A percentile compares a stretch with the other conserved stretches of the same genome.
phyloP scores from a whole-genome alignment of 2,329 filamentous ascomycete species.

The Alternaria ethzedia region DNA sequence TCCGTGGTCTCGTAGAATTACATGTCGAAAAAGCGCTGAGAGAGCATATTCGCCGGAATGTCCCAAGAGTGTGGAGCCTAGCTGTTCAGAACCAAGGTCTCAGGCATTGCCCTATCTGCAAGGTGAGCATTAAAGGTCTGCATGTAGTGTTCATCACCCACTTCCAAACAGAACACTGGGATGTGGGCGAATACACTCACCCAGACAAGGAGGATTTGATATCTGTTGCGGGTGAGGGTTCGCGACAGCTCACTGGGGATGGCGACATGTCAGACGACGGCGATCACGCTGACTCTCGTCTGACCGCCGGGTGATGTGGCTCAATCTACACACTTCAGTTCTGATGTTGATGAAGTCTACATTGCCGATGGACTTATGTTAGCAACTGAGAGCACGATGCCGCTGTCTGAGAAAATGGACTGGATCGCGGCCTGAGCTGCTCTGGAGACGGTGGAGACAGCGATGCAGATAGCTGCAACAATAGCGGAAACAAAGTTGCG shows the following conservation, averaged over 20 bases:
- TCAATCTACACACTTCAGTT: accelerated
- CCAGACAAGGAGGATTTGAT: neutral
- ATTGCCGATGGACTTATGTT: neutral
- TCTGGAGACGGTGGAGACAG: neutral
- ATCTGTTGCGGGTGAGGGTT: accelerated
- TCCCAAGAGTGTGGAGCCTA: neutral
- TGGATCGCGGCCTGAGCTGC: neutral
- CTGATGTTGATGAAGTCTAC: accelerated
- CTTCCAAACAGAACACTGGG: neutral
- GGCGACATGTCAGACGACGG: neutral
- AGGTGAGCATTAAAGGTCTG: neutral
- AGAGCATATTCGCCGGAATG: neutral
- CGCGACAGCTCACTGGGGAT: neutral
- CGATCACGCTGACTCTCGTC: neutral
- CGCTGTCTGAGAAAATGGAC: neutral
- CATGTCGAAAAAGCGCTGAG: neutral
- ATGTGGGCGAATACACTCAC: neutral
- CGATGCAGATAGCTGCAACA: too few species aligned
- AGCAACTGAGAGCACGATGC: neutral
- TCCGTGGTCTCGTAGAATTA: neutral
- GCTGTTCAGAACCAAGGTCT: neutral
- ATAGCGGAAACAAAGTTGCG: neutral
- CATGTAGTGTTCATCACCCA: neutral
- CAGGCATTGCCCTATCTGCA: neutral
- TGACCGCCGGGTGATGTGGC: accelerated